Percentiles rank a stretch among this genome's conserved stretches.
These are phyloP conservation scores for Adansonia rubrostipa DNA, from an alignment of 441 rosid genomes.

Conservation along the genomic window DNA sequence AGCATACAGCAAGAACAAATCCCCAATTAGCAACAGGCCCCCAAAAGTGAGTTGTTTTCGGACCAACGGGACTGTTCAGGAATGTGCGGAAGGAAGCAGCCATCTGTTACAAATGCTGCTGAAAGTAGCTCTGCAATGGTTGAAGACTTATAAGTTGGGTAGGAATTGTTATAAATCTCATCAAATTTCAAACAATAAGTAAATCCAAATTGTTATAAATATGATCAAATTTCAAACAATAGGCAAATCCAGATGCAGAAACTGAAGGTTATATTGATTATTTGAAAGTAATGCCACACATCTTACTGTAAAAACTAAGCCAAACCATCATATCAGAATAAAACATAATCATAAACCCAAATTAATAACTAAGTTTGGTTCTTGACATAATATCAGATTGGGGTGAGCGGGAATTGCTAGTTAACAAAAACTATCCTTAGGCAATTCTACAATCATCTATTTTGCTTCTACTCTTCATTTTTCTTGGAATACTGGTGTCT, in stretches of 20 bases:
- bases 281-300: background rate
- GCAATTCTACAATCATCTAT: no score
- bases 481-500: no score
- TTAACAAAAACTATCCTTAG: no score
- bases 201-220: no score
- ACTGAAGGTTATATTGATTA: background rate
- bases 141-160: background rate
- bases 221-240: background rate
- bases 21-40: conserved; percentile 99
- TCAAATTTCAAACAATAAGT: no score
- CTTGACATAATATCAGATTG: no score
- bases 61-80: conserved; percentile 94
- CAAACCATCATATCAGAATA: background rate
- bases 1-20: conserved; percentile 78
- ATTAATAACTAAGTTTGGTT: background rate
- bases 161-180: background rate
- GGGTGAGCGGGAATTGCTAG: no score
- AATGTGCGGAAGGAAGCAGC: conserved; percentile 76
- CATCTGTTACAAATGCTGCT: conserved; percentile 29
- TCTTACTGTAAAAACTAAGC: background rate
- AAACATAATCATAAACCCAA: no score
- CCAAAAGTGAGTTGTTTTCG: conserved; percentile 96
- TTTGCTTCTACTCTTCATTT: no score
- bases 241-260: background rate
- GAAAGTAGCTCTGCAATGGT: conserved; percentile 8